Conservation (phyloP, 345 rosid species). For the Dipteronia dyeriana region DNA sequence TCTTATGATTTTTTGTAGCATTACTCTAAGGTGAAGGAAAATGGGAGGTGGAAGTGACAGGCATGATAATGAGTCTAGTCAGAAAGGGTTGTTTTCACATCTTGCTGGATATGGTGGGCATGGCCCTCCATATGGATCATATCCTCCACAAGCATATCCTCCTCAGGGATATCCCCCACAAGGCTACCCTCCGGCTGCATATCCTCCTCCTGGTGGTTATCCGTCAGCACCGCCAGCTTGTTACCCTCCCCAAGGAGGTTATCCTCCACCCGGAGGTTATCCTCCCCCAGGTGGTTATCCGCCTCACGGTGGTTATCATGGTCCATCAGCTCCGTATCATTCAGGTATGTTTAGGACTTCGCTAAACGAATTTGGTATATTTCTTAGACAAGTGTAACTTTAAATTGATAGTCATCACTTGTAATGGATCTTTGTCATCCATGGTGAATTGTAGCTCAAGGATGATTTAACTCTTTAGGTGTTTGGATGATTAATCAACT, state of each 20-base stretch:
- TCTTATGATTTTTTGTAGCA: constrained; percentile 20
- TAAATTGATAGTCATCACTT: neutral
- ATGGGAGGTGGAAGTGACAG: constrained; percentile 55
- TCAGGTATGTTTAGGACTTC: constrained; percentile 40
- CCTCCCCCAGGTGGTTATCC: constrained; percentile 38
- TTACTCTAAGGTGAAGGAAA: constrained; percentile 25
- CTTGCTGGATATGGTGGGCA: constrained; percentile 63
- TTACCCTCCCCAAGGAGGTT: constrained; percentile 44
- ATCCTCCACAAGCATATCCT: constrained; percentile 39
- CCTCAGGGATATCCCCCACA: constrained; percentile 41
- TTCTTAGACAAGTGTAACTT: neutral
- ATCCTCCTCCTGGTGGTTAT: constrained; percentile 36
- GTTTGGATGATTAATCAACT: neutral
- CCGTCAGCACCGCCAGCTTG: constrained; percentile 33
- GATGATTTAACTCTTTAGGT: neutral
- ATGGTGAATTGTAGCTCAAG: neutral
- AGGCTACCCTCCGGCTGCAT: constrained; percentile 54
- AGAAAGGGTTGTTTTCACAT: constrained; percentile 68
- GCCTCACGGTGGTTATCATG: constrained; percentile 52
- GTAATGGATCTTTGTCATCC: neutral
- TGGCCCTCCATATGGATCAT: constrained; percentile 34
- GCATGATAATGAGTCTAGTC: constrained; percentile 37
- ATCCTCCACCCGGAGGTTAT: constrained; percentile 37
- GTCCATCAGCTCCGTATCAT: constrained; percentile 62
- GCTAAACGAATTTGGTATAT: neutral